Evolutionary conservation across 2,329 filamentous ascomycete genomes (phyloP).

Genomic region (Knoxdaviesia proteae): DNA sequence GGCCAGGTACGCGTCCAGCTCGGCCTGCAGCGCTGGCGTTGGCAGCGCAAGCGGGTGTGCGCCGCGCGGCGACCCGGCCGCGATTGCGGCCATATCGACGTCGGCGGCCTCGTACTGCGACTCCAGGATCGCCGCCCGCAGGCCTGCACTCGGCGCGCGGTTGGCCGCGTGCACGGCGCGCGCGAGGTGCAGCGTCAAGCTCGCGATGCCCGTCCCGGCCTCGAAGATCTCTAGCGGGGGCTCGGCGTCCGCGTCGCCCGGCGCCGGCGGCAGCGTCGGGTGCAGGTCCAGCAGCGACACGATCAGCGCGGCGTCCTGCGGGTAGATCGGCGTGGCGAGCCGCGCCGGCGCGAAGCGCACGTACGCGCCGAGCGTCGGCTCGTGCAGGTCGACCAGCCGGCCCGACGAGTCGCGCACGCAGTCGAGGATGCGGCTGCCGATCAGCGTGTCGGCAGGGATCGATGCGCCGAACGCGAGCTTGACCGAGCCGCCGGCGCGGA

Average conservation of each 20-base stretch:
- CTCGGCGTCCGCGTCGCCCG: constrained; percentile 12
- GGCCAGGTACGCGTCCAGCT: constrained; percentile 23
- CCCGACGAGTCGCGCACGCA: constrained; percentile 30
- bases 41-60: constrained; percentile 7
- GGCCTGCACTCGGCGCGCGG: constrained; percentile 21
- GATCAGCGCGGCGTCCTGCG: constrained; percentile 54
- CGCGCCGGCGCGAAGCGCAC: constrained; percentile 39
- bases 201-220: constrained; percentile 69
- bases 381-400: constrained; percentile 31
- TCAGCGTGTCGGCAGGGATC: constrained; percentile 32
- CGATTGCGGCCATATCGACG: constrained; percentile 4
- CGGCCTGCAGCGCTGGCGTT: constrained; percentile 7
- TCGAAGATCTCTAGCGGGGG: constrained; percentile 55
- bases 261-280: constrained; percentile 19
- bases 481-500: constrained; percentile 12
- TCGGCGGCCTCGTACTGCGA: constrained; percentile 3
- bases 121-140: constrained; percentile 11
- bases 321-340: constrained; percentile 57
- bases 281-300: constrained; percentile 60
- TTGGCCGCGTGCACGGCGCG: constrained; percentile 60
- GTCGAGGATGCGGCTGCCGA: constrained; percentile 40
- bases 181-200: constrained; percentile 54
- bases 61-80: background rate
- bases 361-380: constrained; percentile 55
- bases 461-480: constrained; percentile 22